Evolutionary conservation across 495 filamentous ascomycete genomes (phyloP).

Genomic region (Podospora pseudopauciseta): DNA sequence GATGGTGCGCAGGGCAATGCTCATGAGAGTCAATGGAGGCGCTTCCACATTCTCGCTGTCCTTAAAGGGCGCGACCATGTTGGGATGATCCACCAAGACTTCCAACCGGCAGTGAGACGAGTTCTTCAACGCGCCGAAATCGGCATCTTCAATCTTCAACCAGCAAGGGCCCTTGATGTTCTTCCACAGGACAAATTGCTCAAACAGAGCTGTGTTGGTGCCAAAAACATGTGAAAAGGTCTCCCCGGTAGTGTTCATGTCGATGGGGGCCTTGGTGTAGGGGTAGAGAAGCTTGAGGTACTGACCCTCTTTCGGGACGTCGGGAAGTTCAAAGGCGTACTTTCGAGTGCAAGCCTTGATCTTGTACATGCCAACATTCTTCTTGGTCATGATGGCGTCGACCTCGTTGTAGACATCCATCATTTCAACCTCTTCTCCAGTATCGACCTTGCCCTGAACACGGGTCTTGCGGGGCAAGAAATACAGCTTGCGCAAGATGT

Average conservation of each 20-base stretch:
- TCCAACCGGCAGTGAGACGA: constrained; percentile 97
- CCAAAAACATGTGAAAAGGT: constrained; percentile 96
- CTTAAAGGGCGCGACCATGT: constrained; percentile 61
- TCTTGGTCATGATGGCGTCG: constrained; percentile 74
- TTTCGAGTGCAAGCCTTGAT: constrained; percentile 86
- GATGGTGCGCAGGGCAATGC: constrained; percentile 78
- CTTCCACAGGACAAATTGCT: constrained; percentile 97
- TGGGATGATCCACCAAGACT: constrained; percentile 72
- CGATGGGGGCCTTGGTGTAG: constrained; percentile 69
- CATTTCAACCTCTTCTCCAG: constrained; percentile 81
- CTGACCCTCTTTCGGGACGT: constrained; percentile 80
- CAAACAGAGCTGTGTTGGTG: constrained; percentile 88
- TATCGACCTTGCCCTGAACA: constrained; percentile 58
- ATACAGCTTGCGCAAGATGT: constrained; percentile 86
- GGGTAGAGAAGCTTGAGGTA: constrained; percentile 94
- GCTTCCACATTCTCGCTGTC: constrained; percentile 75
- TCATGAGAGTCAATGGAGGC: constrained; percentile 91
- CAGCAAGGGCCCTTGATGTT: constrained; percentile 98
- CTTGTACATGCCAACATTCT: constrained; percentile 83
- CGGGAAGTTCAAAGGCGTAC: constrained; percentile 91
- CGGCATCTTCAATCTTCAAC: constrained; percentile 79
- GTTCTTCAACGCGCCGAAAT: constrained; percentile 82
- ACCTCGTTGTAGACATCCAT: constrained; percentile 87
- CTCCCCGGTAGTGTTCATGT: constrained; percentile 62
- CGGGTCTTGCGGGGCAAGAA: constrained; percentile 78